A percentile compares a stretch with the other conserved stretches of the same genome.
Evolutionary conservation across 2,329 filamentous ascomycete species (phyloP).

Genomic region (Penicillium polonicum): DNA sequence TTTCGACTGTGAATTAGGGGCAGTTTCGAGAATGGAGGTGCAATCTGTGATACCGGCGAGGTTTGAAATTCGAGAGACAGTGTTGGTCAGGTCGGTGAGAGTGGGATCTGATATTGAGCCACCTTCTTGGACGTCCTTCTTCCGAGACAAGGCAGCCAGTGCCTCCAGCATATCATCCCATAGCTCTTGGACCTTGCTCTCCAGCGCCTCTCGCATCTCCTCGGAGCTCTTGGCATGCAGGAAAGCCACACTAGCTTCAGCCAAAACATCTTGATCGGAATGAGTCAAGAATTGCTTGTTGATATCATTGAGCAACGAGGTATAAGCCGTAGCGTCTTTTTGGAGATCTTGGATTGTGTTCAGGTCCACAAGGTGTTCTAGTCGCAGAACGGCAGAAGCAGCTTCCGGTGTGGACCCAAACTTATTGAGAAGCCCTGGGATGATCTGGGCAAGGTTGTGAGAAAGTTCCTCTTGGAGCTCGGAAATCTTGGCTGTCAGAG

Average conservation of each 20-base stretch:
- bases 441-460: slow-evolving; percentile 71
- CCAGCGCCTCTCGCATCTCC: slow-evolving; percentile 81
- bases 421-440: slow-evolving; percentile 85
- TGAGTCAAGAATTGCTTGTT: slow-evolving; percentile 94
- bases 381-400: slow-evolving; percentile 76
- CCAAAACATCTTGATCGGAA: slow-evolving; percentile 78
- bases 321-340: slow-evolving; percentile 78
- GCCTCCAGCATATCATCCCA: slow-evolving; percentile 82
- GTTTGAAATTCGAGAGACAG: slow-evolving; percentile 76
- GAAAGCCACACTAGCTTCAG: slow-evolving; percentile 78
- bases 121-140: slow-evolving; percentile 68
- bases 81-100: slow-evolving; percentile 69
- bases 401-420: slow-evolving; percentile 88
- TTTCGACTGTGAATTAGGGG: slow-evolving; percentile 34
- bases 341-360: slow-evolving; percentile 85
- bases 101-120: slow-evolving; percentile 65
- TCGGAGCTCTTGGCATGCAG: slow-evolving; percentile 83
- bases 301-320: slow-evolving; percentile 81
- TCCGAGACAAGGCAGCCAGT: slow-evolving; percentile 68
- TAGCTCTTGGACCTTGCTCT: slow-evolving; percentile 73
- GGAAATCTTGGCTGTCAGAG: slow-evolving; percentile 59
- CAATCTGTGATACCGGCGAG: slow-evolving; percentile 78
- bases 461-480: slow-evolving; percentile 78
- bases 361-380: slow-evolving; percentile 83
- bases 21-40: slow-evolving; percentile 68